Conservation (phyloP, 495 filamentous ascomycete genomes). For the Annulohypoxylon stygium region DNA sequence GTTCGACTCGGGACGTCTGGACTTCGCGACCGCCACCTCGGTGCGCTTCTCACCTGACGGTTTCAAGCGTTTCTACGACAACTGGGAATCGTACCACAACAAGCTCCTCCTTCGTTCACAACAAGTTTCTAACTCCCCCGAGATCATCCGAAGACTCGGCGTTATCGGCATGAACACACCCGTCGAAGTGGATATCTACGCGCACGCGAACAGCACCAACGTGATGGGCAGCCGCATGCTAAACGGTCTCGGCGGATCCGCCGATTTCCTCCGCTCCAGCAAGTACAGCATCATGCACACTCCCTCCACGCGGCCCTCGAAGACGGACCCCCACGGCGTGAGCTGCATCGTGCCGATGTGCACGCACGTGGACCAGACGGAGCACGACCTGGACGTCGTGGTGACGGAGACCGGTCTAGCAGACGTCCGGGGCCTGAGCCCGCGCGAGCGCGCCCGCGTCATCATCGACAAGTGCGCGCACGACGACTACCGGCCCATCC, state of each 20-base stretch:
- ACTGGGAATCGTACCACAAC: slow-evolving; percentile 82
- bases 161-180: slow-evolving; percentile 97
- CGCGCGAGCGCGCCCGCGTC: slow-evolving; percentile 83
- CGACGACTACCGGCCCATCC: slow-evolving; percentile 85
- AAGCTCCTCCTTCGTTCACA: slow-evolving; percentile 91
- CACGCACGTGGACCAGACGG: slow-evolving; percentile 93
- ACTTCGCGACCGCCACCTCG: slow-evolving; percentile 92
- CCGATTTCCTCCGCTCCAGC: slow-evolving; percentile 85
- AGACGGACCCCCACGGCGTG: slow-evolving; percentile 86
- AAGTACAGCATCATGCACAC: slow-evolving; percentile 98
- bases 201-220: slow-evolving; percentile 91
- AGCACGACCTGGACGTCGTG: slow-evolving; percentile 88
- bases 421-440: slow-evolving; percentile 85
- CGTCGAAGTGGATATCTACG: slow-evolving; percentile 94
- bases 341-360: slow-evolving; percentile 93
- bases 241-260: slow-evolving; percentile 89
- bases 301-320: slow-evolving; percentile 80
- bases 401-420: slow-evolving; percentile 91
- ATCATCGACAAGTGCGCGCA: slow-evolving; percentile 93
- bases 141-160: slow-evolving; percentile 90
- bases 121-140: slow-evolving; percentile 91
- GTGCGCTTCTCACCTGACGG: slow-evolving; percentile 93
- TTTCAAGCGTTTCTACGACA: slow-evolving; percentile 91
- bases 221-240: slow-evolving; percentile 94
- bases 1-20: slow-evolving; percentile 89